Conservation (phyloP, 495 filamentous ascomycete species). For the Tuber magnatum region DNA sequence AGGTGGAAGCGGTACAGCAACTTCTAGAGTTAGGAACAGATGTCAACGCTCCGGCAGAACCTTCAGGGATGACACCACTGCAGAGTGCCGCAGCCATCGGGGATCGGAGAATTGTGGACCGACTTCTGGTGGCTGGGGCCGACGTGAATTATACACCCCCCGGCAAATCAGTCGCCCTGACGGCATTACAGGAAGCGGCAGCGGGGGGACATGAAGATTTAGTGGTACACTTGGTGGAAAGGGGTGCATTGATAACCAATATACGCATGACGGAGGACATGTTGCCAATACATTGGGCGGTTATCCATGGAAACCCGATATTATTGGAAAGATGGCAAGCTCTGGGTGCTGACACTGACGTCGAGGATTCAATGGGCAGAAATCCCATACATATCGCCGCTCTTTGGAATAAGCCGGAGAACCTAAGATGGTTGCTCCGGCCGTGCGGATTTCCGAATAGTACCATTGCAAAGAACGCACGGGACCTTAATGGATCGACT, state of each 20-base stretch:
- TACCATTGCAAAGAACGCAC: slow-evolving; percentile 1
- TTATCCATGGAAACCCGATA: not conserved
- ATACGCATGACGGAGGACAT: slow-evolving; percentile 1
- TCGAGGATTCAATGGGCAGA: slow-evolving; percentile 12
- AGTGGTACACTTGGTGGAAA: not conserved
- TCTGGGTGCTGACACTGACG: slow-evolving; percentile 21
- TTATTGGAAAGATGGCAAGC: slow-evolving; percentile 2
- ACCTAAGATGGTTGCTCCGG: slow-evolving; percentile 10
- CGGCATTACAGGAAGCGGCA: slow-evolving; percentile 12
- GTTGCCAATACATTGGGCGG: slow-evolving; percentile 2
- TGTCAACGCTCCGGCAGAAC: not conserved
- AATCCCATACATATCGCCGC: slow-evolving; percentile 12
- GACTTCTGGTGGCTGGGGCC: slow-evolving; percentile 2
- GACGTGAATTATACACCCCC: not conserved
- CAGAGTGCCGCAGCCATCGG: not conserved
- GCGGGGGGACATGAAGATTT: not conserved
- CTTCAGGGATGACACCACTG: slow-evolving; percentile 7
- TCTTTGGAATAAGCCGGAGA: not conserved
- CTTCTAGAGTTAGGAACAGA: not conserved
- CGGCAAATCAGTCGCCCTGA: not conserved
- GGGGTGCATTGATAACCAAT: not conserved
- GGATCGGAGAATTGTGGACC: not conserved
- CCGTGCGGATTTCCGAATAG: not conserved
- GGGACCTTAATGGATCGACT: slow-evolving; percentile 21
- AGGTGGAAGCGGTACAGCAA: not conserved